phyloP scores from a whole-genome alignment of 768 basidiomycete genomes.

The Podaxis rugospora region DNA sequence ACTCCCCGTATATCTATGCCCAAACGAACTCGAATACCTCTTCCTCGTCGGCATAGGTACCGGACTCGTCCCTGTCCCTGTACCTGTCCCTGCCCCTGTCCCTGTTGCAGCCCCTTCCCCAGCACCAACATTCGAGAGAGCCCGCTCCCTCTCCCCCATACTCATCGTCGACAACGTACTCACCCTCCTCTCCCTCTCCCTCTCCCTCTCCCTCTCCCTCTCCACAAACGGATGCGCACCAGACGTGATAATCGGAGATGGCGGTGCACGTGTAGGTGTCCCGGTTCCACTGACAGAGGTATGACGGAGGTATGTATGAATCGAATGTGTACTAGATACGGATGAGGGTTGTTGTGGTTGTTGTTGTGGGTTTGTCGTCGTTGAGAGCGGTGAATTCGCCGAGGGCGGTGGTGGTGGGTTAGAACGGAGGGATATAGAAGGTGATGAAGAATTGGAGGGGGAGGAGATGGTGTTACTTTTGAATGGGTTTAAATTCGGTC shows the following conservation, averaged over 20 bases:
- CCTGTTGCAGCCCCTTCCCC: conserved; percentile 12
- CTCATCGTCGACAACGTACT: conserved; percentile 4
- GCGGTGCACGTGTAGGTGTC: conserved; percentile 19
- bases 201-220: conserved; percentile 4
- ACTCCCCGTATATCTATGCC: conserved; percentile 55
- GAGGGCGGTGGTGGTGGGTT: neutral
- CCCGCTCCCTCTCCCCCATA: neutral
- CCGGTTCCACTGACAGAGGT: conserved; percentile 12
- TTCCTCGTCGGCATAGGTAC: conserved; percentile 34
- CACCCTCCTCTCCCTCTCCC: conserved; percentile 3
- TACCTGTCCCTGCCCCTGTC: conserved; percentile 9
- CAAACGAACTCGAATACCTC: conserved; percentile 76
- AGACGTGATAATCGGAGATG: conserved; percentile 17
- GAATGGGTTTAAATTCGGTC: conserved; percentile 32
- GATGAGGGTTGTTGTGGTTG: conserved; percentile 4
- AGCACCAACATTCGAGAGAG: conserved; percentile 19
- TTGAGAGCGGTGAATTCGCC: neutral
- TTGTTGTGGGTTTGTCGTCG: neutral
- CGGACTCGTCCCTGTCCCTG: conserved; percentile 16
- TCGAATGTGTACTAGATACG: conserved; percentile 2
- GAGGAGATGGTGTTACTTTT: conserved; percentile 34
- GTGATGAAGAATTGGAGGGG: conserved; percentile 28
- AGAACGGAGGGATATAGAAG: conserved; percentile 28
- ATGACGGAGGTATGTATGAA: conserved; percentile 15
- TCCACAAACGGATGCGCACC: neutral